Conservation (phyloP, 805 yeast species). For the Starmerella vitae region DNA sequence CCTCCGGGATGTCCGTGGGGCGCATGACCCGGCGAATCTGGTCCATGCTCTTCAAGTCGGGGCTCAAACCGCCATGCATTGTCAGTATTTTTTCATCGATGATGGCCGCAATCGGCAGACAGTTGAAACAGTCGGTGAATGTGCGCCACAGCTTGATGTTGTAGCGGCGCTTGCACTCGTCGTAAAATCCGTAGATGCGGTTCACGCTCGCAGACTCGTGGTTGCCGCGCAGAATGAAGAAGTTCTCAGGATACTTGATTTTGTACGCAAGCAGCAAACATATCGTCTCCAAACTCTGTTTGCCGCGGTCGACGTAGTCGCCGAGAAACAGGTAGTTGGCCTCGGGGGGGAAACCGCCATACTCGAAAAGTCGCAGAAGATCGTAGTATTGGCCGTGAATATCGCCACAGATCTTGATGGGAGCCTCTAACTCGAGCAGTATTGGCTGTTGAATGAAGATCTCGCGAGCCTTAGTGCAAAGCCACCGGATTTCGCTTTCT, state of each 20-base stretch:
- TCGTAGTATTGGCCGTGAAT: constrained; percentile 98
- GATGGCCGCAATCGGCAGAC: constrained; percentile 96
- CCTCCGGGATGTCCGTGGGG: constrained; percentile 98
- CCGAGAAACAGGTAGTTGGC: constrained; percentile 92
- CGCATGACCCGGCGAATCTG: constrained; percentile 98
- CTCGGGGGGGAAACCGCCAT: constrained; percentile 98
- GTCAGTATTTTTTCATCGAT: constrained; percentile 96
- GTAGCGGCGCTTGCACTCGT: constrained; percentile 93
- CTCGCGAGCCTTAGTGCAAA: constrained; percentile 96
- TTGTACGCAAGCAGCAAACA: constrained; percentile 89
- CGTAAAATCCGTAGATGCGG: constrained; percentile 95
- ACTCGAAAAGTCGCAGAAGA: constrained; percentile 84
- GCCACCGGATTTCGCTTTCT: constrained; percentile 86
- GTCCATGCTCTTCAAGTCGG: constrained; percentile 95
- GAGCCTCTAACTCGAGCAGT: constrained; percentile 88
- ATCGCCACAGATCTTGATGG: constrained; percentile 89
- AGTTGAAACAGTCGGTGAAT: constrained; percentile 95
- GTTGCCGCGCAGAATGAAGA: constrained; percentile 91
- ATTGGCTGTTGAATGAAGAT: constrained; percentile 97
- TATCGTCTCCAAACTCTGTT: constrained; percentile 91
- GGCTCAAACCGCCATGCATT: constrained; percentile 98
- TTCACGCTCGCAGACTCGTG: constrained; percentile 98
- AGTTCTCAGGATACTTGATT: constrained; percentile 96
- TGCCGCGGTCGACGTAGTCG: constrained; percentile 97
- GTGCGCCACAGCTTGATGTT: constrained; percentile 98